Base-by-base conservation (phyloP, 2,329 filamentous ascomycete genomes). In the Neonectria sp. region DNA sequence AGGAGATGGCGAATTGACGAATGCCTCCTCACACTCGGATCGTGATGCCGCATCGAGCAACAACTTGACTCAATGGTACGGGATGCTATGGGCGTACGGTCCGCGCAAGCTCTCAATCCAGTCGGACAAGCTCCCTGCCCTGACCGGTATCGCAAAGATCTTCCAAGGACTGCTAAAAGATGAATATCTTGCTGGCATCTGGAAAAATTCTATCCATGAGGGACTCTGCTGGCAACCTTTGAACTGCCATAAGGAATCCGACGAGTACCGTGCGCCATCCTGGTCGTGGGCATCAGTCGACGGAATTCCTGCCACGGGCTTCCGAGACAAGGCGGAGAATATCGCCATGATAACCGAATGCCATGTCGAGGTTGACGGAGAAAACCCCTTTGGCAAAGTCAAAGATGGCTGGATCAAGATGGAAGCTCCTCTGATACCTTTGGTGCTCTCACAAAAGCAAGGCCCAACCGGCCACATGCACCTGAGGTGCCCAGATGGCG, bases 231-330 rank as follows among this genome's bases (percentile, higher is more conserved):
- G 65, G 65, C 57, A 65, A 6, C 13, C 29, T 2, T 17, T 62
- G 12, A 15, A 59, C 5, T 61, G 48, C n/a, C 17, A 11, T 7
- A 40, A 40, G 40, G 17, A 21, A 11, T 43, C 4, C 13, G 56
- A 51, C 21, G 65, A 60, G n/a, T 70, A 65, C n/a, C 65, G 68
- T 13, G 68, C 65, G 6, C 68, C 68, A n/a, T 68, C 68, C n/a
- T 70, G 68, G 68, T 70, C 65, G 6, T 70, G 68, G 65, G 64
- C 64, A 2, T 48, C 60, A 1, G 31, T 70, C 6, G 65, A 70
- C 31, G 65, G 68, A 6, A 55, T 15, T n/a, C 24, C 37, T 9
- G 43, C 40, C 15, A 27, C 27, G 4, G 45, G 52, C 17, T 57
- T 61, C 51, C 17, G 6, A n/a, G 11, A 35, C 12, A 7, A n/a